A percentile compares a stretch with the other conserved stretches of the same genome.
Conservation (phyloP, 331 rosid genomes). For the Saraca asoca region DNA sequence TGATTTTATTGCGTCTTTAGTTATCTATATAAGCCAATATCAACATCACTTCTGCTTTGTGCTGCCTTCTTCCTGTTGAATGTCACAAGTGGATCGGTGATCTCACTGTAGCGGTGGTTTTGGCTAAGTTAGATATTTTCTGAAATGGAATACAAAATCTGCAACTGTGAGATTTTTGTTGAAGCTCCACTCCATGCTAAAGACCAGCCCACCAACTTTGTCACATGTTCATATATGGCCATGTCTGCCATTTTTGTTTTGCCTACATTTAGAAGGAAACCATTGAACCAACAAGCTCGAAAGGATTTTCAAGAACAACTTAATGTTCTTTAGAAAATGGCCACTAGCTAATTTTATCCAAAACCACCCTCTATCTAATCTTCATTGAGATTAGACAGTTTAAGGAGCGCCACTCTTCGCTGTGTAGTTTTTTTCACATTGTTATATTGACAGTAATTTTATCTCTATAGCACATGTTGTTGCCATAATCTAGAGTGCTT, state of each 20-base stretch:
- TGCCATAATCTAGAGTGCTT: too few species aligned
- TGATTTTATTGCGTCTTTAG: not conserved
- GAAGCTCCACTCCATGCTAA: slow-evolving; percentile 31
- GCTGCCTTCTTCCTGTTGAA: too few species aligned
- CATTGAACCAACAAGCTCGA: slow-evolving; percentile 1
- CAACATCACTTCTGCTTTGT: too few species aligned
- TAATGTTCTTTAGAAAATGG: slow-evolving; percentile 27
- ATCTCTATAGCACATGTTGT: too few species aligned
- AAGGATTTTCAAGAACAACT: slow-evolving; percentile 18
- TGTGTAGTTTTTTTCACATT: too few species aligned
- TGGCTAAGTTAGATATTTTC: too few species aligned
- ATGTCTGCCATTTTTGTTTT: slow-evolving; percentile 43
- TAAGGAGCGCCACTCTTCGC: too few species aligned
- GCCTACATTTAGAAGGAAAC: slow-evolving; percentile 29
- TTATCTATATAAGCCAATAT: not conserved
- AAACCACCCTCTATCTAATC: too few species aligned
- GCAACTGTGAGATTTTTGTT: slow-evolving; percentile 30
- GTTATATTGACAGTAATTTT: too few species aligned
- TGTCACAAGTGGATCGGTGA: not conserved
- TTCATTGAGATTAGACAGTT: too few species aligned
- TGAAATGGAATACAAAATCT: slow-evolving; percentile 17
- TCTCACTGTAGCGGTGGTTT: too few species aligned
- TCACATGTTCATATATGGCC: slow-evolving; percentile 19
- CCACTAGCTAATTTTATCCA: slow-evolving; percentile 4
- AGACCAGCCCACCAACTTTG: slow-evolving; percentile 18